These are phyloP conservation scores for Pichia nanzhaoensis DNA, from an alignment of 805 yeast genomes.

Conservation along the genomic window DNA sequence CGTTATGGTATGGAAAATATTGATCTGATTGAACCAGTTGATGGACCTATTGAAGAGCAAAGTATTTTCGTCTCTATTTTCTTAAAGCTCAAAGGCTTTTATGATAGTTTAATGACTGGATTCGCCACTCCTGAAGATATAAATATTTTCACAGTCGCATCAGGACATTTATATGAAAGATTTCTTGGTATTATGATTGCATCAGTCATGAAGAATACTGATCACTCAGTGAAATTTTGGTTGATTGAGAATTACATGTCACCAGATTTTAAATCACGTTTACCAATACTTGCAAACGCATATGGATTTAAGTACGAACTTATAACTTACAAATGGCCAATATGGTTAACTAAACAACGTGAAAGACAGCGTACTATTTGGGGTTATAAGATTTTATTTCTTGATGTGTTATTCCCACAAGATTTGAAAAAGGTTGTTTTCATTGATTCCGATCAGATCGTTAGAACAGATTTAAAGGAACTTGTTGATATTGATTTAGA, in stretches of 20 bases:
- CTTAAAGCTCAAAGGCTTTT: not conserved
- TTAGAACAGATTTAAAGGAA: constrained; percentile 67
- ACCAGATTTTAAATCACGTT: constrained; percentile 51
- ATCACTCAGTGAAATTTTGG: constrained; percentile 75
- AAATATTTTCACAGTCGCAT: constrained; percentile 75
- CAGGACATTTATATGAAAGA: constrained; percentile 75
- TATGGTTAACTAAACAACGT: constrained; percentile 74
- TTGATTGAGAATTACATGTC: constrained; percentile 76
- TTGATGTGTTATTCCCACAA: constrained; percentile 84
- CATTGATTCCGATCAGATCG: constrained; percentile 82
- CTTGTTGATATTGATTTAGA: constrained; percentile 60
- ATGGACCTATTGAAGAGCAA: constrained; percentile 6
- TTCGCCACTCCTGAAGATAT: constrained; percentile 48
- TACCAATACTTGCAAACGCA: constrained; percentile 52
- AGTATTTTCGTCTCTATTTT: not conserved
- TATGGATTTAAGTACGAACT: constrained; percentile 67
- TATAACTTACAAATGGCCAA: constrained; percentile 88
- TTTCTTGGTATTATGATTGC: constrained; percentile 72
- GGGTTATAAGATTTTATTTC: constrained; percentile 81
- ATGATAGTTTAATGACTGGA: not conserved
- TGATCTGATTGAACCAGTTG: constrained; percentile 7
- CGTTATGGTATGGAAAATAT: constrained; percentile 8
- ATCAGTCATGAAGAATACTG: constrained; percentile 62
- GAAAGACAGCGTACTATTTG: constrained; percentile 76
- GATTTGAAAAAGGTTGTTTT: constrained; percentile 69